These are phyloP conservation scores for Scedosporium boydii DNA, from an alignment of 2,329 filamentous ascomycete genomes.

Conservation along the genomic window DNA sequence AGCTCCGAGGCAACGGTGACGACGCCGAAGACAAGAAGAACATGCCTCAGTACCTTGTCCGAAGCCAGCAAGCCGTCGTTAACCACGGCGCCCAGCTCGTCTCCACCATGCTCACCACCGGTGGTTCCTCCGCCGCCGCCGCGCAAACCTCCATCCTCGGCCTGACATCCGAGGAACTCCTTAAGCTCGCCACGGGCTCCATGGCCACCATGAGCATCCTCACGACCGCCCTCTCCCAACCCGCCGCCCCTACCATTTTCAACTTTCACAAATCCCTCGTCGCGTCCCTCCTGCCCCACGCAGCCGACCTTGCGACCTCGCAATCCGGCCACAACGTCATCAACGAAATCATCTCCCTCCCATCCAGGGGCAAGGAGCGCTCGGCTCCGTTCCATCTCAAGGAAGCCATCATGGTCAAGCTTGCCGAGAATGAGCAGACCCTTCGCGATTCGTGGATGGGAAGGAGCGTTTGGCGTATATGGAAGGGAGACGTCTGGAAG, in stretches of 20 bases:
- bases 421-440: conserved; percentile 36
- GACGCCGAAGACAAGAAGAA: conserved; percentile 16
- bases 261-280: conserved; percentile 48
- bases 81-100: conserved; percentile 74
- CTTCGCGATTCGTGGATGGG: conserved; percentile 46
- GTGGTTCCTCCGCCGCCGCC: conserved; percentile 57
- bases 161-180: conserved; percentile 42
- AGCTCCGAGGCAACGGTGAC: conserved; percentile 26
- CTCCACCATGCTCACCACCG: conserved; percentile 66
- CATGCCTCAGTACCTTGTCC: neutral
- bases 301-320: conserved; percentile 35
- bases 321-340: conserved; percentile 43
- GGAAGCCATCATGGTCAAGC: conserved; percentile 40
- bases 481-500: conserved; percentile 50
- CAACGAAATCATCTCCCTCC: conserved; percentile 37
- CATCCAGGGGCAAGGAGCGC: conserved; percentile 37
- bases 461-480: conserved; percentile 45
- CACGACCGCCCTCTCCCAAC: conserved; percentile 35
- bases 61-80: conserved; percentile 7
- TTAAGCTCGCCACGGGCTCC: conserved; percentile 54
- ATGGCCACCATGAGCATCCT: conserved; percentile 39
- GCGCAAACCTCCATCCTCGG: conserved; percentile 64
- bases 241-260: conserved; percentile 32
- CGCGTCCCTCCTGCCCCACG: conserved; percentile 33
- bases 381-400: conserved; percentile 47